Conservation (phyloP, 2,329 filamentous ascomycete species). For the Apiospora marii region DNA sequence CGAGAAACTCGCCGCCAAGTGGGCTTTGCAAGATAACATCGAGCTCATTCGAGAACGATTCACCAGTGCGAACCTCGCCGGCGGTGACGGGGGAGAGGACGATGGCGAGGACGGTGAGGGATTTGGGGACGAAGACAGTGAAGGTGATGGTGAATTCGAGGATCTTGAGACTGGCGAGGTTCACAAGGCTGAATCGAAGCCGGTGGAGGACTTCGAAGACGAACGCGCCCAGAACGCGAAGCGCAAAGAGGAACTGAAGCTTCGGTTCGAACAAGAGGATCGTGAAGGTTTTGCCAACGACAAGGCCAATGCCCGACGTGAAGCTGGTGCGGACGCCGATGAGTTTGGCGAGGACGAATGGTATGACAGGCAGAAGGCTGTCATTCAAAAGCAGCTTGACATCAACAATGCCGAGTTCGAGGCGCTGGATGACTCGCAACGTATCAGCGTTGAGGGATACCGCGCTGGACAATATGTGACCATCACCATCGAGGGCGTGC, state of each 20-base stretch:
- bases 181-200: constrained; percentile 53
- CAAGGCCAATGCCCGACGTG: constrained; percentile 77
- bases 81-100: constrained; percentile 60
- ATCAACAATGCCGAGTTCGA: constrained; percentile 97
- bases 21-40: constrained; percentile 81
- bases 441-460: constrained; percentile 86
- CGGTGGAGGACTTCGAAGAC: constrained; percentile 71
- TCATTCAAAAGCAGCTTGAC: constrained; percentile 92
- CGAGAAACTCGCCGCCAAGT: constrained; percentile 81
- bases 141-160: constrained; percentile 84
- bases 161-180: constrained; percentile 83
- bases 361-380: constrained; percentile 96
- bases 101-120: constrained; percentile 56
- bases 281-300: constrained; percentile 94
- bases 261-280: constrained; percentile 97
- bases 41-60: constrained; percentile 79
- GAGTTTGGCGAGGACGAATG: constrained; percentile 98
- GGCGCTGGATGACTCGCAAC: constrained; percentile 82
- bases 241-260: constrained; percentile 91
- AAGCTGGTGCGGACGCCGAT: constrained; percentile 68
- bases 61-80: constrained; percentile 70
- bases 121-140: constrained; percentile 65
- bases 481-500: constrained; percentile 87
- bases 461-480: constrained; percentile 93
- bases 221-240: constrained; percentile 92